These are phyloP conservation scores for Pestalotiopsis sp. DNA, from an alignment of 2,329 filamentous ascomycete genomes.

Conservation along the genomic window DNA sequence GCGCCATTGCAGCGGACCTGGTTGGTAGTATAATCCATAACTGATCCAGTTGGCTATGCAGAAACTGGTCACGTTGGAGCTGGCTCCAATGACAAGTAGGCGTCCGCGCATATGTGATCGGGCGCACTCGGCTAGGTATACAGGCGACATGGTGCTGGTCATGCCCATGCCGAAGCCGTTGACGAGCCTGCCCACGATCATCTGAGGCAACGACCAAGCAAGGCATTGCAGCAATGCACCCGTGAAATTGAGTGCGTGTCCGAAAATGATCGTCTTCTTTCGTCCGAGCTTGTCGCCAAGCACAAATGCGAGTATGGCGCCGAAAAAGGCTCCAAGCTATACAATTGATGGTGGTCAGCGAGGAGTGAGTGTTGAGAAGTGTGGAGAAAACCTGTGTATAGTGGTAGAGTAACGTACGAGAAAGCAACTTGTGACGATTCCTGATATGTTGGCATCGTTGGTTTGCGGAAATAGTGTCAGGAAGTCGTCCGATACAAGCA, in stretches of 20 bases:
- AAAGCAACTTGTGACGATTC: slow-evolving; percentile 46
- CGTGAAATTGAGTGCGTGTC: slow-evolving; percentile 61
- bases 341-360: too few relatives aligned
- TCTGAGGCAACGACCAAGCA: slow-evolving; percentile 26
- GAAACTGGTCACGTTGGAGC: slow-evolving; percentile 37
- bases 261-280: slow-evolving; percentile 64
- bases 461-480: slow-evolving; percentile 38
- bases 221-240: slow-evolving; percentile 60
- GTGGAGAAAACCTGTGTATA: neutral
- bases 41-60: slow-evolving; percentile 51
- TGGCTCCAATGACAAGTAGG: slow-evolving; percentile 27
- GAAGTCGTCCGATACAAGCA: slow-evolving; percentile 42
- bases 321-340: slow-evolving; percentile 64
- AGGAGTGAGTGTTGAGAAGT: neutral
- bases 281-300: slow-evolving; percentile 67
- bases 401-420: slow-evolving; percentile 31
- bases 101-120: slow-evolving; percentile 26
- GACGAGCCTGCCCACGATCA: slow-evolving; percentile 27
- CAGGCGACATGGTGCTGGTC: slow-evolving; percentile 30
- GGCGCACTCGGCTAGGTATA: slow-evolving; percentile 29
- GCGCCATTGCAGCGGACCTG: slow-evolving; percentile 36
- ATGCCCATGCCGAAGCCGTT: slow-evolving; percentile 32
- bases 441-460: slow-evolving; percentile 39
- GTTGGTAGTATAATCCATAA: slow-evolving; percentile 37
- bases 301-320: slow-evolving; percentile 65